phyloP scores from a whole-genome alignment of 106 monocot species.

The Acorus gramineus region DNA sequence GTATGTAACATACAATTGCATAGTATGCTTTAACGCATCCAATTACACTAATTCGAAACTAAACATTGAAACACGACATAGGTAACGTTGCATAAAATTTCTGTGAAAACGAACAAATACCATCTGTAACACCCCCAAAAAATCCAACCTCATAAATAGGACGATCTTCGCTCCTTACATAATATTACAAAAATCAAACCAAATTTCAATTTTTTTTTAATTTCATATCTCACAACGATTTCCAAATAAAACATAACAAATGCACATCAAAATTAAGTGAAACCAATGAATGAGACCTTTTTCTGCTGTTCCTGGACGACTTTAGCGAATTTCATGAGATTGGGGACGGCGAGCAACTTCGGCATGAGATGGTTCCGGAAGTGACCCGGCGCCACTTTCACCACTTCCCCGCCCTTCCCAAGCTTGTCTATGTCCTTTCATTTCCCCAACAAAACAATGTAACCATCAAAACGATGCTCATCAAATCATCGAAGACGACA shows the following conservation, averaged over 20 bases:
- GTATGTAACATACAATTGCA: too few species aligned
- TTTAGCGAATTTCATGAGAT: slow-evolving; percentile 63
- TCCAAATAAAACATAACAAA: neutral
- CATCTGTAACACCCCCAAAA: too few species aligned
- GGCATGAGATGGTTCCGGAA: slow-evolving; percentile 97
- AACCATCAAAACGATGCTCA: neutral
- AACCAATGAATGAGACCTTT: slow-evolving; percentile 17
- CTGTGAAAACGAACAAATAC: too few species aligned
- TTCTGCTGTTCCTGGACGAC: slow-evolving; percentile 69
- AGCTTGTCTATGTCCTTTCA: slow-evolving; percentile 68
- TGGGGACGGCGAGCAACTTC: slow-evolving; percentile 86
- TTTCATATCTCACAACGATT: neutral
- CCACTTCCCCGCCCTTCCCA: slow-evolving; percentile 79
- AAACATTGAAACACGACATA: too few species aligned
- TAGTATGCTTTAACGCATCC: too few species aligned
- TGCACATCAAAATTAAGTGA: neutral
- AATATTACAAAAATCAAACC: too few species aligned
- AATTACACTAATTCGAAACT: too few species aligned
- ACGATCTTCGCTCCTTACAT: too few species aligned
- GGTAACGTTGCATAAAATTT: too few species aligned
- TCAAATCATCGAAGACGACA: neutral
- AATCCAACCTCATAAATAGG: too few species aligned
- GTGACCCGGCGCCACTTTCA: slow-evolving; percentile 84
- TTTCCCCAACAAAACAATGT: neutral
- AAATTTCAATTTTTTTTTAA: too few species aligned